Percentiles rank a stretch among this genome's conserved stretches.
Evolutionary conservation across 805 yeast genomes (phyloP).

Genomic region (Saturnispora ahearnii): DNA sequence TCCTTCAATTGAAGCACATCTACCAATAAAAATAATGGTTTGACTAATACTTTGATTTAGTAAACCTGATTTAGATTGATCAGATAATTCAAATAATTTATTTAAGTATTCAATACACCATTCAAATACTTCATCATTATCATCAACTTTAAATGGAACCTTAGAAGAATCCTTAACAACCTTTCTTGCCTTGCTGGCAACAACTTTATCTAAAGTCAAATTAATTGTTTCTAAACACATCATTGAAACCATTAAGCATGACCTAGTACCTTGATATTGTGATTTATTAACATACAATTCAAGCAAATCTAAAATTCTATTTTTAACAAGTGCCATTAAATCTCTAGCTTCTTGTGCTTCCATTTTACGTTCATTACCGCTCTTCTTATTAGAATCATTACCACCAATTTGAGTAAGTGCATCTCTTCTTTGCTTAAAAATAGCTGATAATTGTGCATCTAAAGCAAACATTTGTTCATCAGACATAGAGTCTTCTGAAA

Average conservation of each 20-base stretch:
- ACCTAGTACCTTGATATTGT: slow-evolving; percentile 3
- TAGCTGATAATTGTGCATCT: slow-evolving; percentile 73
- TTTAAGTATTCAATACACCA: slow-evolving; percentile 7
- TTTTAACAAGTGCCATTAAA: slow-evolving; percentile 70
- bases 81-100: neutral
- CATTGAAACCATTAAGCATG: slow-evolving; percentile 6
- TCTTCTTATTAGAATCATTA: slow-evolving; percentile 22
- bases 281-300: slow-evolving; percentile 45
- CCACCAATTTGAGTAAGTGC: slow-evolving; percentile 42
- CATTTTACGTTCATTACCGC: slow-evolving; percentile 56
- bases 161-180: slow-evolving; percentile 5
- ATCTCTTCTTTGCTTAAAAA: slow-evolving; percentile 74
- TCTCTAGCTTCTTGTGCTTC: slow-evolving; percentile 76
- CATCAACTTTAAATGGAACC: neutral
- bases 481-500: slow-evolving; percentile 75
- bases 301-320: slow-evolving; percentile 66
- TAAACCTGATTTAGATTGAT: slow-evolving; percentile 1
- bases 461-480: slow-evolving; percentile 95
- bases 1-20: neutral
- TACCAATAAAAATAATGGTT: slow-evolving; percentile 3
- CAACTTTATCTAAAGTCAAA: slow-evolving; percentile 4
- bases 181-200: slow-evolving; percentile 7
- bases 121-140: slow-evolving; percentile 1
- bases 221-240: slow-evolving; percentile 4
- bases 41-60: slow-evolving; percentile 7